Evolutionary conservation across 306 rosid species (phyloP).

Genomic region (Malus asiatica): DNA sequence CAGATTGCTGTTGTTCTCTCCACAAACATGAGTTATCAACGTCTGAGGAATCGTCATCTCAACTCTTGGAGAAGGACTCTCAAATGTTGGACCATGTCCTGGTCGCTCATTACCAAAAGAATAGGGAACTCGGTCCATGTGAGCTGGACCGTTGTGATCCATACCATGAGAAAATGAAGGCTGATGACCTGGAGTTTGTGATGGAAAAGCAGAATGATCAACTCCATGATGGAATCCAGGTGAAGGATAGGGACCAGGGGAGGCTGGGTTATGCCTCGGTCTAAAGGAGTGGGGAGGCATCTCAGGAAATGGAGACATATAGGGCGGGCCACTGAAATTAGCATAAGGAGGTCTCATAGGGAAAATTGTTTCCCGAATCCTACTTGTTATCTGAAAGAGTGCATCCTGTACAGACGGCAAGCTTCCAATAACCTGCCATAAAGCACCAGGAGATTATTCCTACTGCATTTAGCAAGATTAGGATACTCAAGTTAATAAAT

Average conservation of each 20-base stretch:
- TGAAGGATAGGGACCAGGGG: constrained; percentile 59
- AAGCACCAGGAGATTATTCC: constrained; percentile 2
- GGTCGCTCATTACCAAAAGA: constrained; percentile 44
- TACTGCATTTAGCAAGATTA: not conserved
- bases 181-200: constrained; percentile 50
- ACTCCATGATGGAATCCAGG: constrained; percentile 57
- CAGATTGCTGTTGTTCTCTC: constrained; percentile 60
- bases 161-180: constrained; percentile 44
- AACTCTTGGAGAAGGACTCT: constrained; percentile 55
- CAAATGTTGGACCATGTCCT: constrained; percentile 36
- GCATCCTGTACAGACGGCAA: constrained; percentile 81
- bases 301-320: constrained; percentile 52
- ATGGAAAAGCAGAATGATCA: constrained; percentile 48
- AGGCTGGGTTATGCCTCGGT: constrained; percentile 54
- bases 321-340: constrained; percentile 44
- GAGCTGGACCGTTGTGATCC: constrained; percentile 45
- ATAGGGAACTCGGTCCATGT: constrained; percentile 58
- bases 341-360: constrained; percentile 52
- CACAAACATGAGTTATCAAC: constrained; percentile 46
- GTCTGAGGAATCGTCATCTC: constrained; percentile 64
- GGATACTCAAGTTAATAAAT: not conserved
- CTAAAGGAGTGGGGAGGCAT: constrained; percentile 63
- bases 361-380: constrained; percentile 74
- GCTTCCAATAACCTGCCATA: constrained; percentile 60
- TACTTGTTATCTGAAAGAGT: constrained; percentile 70